phyloP scores from a whole-genome alignment of 345 rosid genomes.

The Citrus mangshanensis region DNA sequence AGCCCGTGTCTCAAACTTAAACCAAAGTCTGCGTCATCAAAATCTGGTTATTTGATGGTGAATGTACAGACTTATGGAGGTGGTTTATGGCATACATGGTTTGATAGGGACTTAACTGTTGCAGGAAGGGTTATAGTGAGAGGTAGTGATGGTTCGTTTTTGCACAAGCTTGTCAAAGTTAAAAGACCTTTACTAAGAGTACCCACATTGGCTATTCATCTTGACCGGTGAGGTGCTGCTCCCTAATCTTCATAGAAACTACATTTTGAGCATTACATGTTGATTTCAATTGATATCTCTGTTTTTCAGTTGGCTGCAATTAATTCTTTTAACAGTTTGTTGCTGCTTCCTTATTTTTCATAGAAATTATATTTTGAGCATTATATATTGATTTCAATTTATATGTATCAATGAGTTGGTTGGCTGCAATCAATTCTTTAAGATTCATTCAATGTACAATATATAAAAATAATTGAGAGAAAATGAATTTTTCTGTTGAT shows the following conservation, averaged over 20 bases:
- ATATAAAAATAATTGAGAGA: too few relatives aligned
- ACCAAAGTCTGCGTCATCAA: conserved; percentile 84
- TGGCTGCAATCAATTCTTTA: background rate
- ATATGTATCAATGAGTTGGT: background rate
- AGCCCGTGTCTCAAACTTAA: conserved; percentile 95
- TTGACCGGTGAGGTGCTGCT: conserved; percentile 55
- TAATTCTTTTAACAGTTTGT: conserved; percentile 24
- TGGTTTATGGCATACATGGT: conserved; percentile 99
- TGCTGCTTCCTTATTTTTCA: background rate
- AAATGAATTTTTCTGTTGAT: too few relatives aligned
- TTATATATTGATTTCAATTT: background rate
- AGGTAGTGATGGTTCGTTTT: conserved; percentile 59
- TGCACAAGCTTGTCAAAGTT: conserved; percentile 83
- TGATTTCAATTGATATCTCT: background rate
- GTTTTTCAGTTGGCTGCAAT: background rate
- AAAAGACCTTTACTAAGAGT: conserved; percentile 77
- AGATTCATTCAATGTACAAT: background rate
- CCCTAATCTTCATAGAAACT: background rate
- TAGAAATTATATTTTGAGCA: background rate
- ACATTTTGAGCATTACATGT: background rate
- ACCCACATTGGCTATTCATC: conserved; percentile 92
- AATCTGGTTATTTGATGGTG: conserved; percentile 82
- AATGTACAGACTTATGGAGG: conserved; percentile 95
- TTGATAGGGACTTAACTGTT: conserved; percentile 92
- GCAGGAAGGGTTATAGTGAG: conserved; percentile 88